phyloP scores from a whole-genome alignment of 2,329 filamentous ascomycete species.

The Alternaria alternata region DNA sequence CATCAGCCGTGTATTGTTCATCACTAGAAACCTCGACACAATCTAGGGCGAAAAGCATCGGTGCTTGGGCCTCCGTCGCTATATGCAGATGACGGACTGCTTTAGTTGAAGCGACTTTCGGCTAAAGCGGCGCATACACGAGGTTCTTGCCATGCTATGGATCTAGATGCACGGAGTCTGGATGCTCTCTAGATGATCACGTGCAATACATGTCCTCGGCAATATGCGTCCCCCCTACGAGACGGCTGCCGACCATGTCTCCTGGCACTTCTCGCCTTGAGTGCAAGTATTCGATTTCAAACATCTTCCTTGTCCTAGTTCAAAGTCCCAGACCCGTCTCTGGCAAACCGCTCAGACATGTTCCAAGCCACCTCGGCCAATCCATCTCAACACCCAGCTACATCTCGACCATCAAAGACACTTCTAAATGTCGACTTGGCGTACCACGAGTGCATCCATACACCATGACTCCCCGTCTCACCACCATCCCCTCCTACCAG shows the following conservation, averaged over 20 bases:
- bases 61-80: neutral
- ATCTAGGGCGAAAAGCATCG: neutral
- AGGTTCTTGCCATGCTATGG: neutral
- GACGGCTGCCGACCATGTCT: neutral
- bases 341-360: neutral
- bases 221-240: neutral
- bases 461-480: neutral
- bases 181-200: neutral
- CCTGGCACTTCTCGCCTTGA: neutral
- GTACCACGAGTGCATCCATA: neutral
- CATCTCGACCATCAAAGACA: neutral
- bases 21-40: no score
- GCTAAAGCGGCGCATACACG: conserved; percentile 11
- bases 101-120: neutral
- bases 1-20: neutral
- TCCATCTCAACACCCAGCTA: neutral
- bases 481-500: neutral
- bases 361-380: neutral
- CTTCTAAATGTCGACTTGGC: neutral
- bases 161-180: neutral
- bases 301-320: neutral
- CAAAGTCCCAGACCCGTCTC: neutral
- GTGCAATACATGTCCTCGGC: neutral
- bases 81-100: neutral
- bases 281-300: neutral